These are phyloP conservation scores for Phylloporus sp. DNA, from an alignment of 1,284 basidiomycete species.

Conservation along the genomic window DNA sequence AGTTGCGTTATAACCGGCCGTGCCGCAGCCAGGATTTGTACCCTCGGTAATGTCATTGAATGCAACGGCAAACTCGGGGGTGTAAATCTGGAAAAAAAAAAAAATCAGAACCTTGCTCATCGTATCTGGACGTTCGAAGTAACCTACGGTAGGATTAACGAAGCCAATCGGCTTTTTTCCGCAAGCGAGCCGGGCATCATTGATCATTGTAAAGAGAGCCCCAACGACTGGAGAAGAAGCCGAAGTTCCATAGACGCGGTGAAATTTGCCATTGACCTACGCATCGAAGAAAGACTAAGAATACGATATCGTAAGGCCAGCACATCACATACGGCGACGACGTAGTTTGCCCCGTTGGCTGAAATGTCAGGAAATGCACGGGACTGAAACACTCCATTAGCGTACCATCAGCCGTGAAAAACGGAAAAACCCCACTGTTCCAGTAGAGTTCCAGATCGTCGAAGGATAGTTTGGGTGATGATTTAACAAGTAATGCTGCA, in stretches of 20 bases:
- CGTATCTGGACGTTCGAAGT: neutral
- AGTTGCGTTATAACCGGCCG: neutral
- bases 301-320: neutral
- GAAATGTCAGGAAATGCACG: constrained; percentile 50
- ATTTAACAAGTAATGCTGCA: neutral
- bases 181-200: constrained; percentile 46
- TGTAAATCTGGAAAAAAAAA: constrained; percentile 11
- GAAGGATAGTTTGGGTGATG: neutral
- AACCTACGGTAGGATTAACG: constrained; percentile 10
- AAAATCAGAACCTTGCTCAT: neutral
- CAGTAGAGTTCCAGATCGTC: neutral
- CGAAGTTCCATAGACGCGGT: constrained; percentile 40
- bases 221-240: constrained; percentile 43
- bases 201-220: constrained; percentile 50
- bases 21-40: neutral
- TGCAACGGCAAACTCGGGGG: neutral
- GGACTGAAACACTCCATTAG: no score
- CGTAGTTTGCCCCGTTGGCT: constrained; percentile 46
- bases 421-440: neutral
- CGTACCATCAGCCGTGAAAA: no score
- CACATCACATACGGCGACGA: constrained; percentile 27
- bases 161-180: constrained; percentile 40
- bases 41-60: neutral
- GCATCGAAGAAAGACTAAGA: neutral
- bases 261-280: constrained; percentile 37